phyloP scores from a whole-genome alignment of 257 asterid genomes.

The Nicotiana obtusifolia region DNA sequence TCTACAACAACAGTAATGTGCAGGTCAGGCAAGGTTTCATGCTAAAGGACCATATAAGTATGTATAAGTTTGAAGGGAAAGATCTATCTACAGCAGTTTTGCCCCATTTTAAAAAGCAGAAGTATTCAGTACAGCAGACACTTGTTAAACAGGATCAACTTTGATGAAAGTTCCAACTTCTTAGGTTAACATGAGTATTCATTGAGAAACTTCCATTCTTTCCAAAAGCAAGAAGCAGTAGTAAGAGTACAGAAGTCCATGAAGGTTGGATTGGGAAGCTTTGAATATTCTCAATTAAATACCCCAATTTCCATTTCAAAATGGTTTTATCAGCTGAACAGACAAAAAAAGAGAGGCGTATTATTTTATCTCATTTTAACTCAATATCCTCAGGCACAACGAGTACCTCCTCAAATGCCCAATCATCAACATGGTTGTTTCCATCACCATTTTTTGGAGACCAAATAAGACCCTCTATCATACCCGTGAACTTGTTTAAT shows the following conservation, averaged over 20 bases:
- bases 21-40: not conserved
- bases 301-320: not conserved
- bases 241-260: not conserved
- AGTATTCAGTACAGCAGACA: not conserved
- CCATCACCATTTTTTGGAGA: slow-evolving; percentile 74
- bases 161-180: not conserved
- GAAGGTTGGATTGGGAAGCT: not conserved
- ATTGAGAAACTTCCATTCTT: not conserved
- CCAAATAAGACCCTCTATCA: slow-evolving; percentile 97
- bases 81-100: not conserved
- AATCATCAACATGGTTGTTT: slow-evolving; percentile 71
- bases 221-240: not conserved
- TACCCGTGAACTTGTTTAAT: slow-evolving; percentile 77
- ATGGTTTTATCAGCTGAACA: not conserved
- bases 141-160: not conserved
- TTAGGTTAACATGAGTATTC: not conserved
- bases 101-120: not conserved
- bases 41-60: not conserved
- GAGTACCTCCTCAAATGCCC: slow-evolving; percentile 97
- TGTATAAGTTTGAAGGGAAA: not conserved
- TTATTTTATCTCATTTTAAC: not conserved
- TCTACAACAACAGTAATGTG: not conserved
- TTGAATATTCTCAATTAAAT: not conserved
- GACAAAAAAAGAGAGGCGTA: not conserved
- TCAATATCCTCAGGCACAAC: not conserved